A percentile compares a stretch with the other conserved stretches of the same genome.
Conservation (phyloP, 1,139 yeast species). For the Nakaseomyces nivariensis region DNA sequence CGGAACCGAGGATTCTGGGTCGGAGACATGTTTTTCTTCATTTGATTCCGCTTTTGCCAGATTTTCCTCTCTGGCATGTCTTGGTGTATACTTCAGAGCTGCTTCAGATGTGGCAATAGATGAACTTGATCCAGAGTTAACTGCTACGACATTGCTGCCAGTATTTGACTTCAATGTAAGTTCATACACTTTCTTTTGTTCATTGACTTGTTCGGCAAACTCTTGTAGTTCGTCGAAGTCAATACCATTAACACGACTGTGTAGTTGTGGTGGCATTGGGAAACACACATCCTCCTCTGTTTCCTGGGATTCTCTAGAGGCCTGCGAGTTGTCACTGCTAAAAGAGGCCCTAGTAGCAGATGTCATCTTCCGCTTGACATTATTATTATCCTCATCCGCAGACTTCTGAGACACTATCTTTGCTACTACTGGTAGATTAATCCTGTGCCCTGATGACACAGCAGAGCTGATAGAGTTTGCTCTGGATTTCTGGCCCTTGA, state of each 20-base stretch:
- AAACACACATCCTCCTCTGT: constrained; percentile 97
- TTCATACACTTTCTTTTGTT: constrained; percentile 13
- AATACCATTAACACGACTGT: constrained; percentile 52
- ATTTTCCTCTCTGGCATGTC: constrained; percentile 4
- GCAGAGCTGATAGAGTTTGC: constrained; percentile 7
- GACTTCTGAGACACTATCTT: constrained; percentile 8
- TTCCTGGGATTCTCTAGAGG: constrained; percentile 65
- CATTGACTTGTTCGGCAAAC: constrained; percentile 44
- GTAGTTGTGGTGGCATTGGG: constrained; percentile 73
- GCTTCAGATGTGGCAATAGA: constrained; percentile 34
- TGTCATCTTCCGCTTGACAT: constrained; percentile 15
- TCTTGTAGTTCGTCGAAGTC: constrained; percentile 75
- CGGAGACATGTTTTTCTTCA: constrained; percentile 3
- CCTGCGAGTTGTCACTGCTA: constrained; percentile 65
- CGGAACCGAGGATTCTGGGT: constrained; percentile 7
- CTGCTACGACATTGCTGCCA: constrained; percentile 2
- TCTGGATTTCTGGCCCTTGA: constrained; percentile 6
- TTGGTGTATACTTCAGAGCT: constrained; percentile 53
- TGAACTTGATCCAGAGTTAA: constrained; percentile 25
- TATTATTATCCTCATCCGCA: constrained; percentile 5
- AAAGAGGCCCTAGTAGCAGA: constrained; percentile 26
- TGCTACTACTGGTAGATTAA: constrained; percentile 3
- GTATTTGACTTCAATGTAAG: background rate
- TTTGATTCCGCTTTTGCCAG: constrained; percentile 1
- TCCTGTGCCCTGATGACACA: constrained; percentile 3